phyloP scores from a whole-genome alignment of 2,329 filamentous ascomycete genomes.

The Xylariaceae sp. region DNA sequence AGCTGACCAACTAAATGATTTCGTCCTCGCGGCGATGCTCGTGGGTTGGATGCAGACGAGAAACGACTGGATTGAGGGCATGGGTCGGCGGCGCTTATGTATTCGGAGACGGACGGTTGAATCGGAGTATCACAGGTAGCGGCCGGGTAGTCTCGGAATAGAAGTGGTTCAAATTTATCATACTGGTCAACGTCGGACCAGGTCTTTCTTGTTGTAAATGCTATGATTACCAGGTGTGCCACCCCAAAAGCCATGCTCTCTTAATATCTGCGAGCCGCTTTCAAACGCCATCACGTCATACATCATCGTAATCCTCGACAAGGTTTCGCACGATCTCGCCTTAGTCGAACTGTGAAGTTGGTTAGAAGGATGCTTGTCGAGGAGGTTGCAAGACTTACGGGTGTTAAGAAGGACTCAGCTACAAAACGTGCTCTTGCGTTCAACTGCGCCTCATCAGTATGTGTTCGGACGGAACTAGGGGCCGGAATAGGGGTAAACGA shows the following conservation, averaged over 20 bases:
- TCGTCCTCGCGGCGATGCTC: too few species aligned
- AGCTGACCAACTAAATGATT: too few species aligned
- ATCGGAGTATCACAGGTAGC: background rate
- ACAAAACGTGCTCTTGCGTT: conserved; percentile 97
- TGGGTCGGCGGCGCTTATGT: background rate
- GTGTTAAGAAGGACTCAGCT: conserved; percentile 95
- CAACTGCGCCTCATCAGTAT: conserved; percentile 53
- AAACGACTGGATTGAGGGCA: background rate
- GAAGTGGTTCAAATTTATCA: background rate
- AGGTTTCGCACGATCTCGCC: background rate
- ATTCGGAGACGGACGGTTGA: background rate
- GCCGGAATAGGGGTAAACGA: conserved; percentile 37
- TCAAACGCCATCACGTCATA: conserved; percentile 11
- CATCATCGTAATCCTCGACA: conserved; percentile 8
- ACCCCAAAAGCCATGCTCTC: background rate
- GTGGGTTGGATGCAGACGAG: too few species aligned
- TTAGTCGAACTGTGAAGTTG: conserved; percentile 17
- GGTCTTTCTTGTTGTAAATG: conserved; percentile 8
- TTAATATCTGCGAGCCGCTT: background rate
- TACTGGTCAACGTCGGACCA: background rate
- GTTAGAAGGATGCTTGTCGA: background rate
- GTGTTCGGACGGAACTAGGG: background rate
- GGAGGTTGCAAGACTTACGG: conserved; percentile 48
- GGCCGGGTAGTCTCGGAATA: background rate
- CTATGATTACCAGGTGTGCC: conserved; percentile 6